Conservation (phyloP, 306 rosid genomes). For the Corylus avellana region DNA sequence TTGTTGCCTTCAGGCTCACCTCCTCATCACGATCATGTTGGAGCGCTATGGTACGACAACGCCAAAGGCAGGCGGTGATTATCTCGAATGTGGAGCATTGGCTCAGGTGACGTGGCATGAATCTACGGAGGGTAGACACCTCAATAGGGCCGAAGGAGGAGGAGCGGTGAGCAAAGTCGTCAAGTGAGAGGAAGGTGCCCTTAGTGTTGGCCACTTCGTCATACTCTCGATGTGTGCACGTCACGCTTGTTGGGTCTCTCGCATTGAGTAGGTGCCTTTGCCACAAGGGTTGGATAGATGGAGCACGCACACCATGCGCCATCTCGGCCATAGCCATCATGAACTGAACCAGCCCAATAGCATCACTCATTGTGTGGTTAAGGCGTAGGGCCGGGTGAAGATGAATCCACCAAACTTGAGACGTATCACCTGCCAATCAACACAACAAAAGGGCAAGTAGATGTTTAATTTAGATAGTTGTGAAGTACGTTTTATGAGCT, state of each 20-base stretch:
- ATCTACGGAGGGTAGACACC: slow-evolving; percentile 2
- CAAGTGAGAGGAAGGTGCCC: not conserved
- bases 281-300: slow-evolving; percentile 32
- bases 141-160: slow-evolving; percentile 22
- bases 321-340: slow-evolving; percentile 26
- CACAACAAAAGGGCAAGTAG: no score
- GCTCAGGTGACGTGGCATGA: slow-evolving; percentile 23
- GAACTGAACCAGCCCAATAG: slow-evolving; percentile 1
- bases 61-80: slow-evolving; percentile 30
- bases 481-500: no score
- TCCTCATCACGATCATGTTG: not conserved
- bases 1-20: not conserved
- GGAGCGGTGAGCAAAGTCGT: slow-evolving; percentile 5
- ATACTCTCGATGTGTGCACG: slow-evolving; percentile 23
- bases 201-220: slow-evolving; percentile 7
- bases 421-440: slow-evolving; percentile 18
- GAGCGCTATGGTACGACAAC: slow-evolving; percentile 24
- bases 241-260: slow-evolving; percentile 26
- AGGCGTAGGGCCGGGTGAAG: slow-evolving; percentile 20
- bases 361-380: slow-evolving; percentile 36
- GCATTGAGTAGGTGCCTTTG: slow-evolving; percentile 30
- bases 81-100: slow-evolving; percentile 24
- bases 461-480: no score
- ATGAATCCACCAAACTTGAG: slow-evolving; percentile 38
- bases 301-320: slow-evolving; percentile 4